A percentile compares a stretch with the other conserved stretches of the same genome.
These are phyloP conservation scores for Pichia sp. DNA, from an alignment of 1,139 yeast species.

Conservation along the genomic window DNA sequence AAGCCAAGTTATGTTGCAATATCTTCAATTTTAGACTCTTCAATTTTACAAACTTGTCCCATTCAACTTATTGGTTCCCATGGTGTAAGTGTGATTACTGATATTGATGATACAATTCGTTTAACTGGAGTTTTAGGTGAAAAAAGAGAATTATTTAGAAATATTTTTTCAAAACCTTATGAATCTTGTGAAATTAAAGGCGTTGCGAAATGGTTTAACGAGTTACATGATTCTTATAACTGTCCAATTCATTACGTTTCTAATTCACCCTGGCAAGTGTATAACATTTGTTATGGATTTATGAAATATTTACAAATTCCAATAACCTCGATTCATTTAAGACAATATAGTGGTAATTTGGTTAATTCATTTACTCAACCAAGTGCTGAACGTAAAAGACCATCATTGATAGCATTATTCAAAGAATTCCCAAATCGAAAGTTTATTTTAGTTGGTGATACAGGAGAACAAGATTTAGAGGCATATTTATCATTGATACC, in stretches of 20 bases:
- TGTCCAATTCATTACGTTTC: slow-evolving; percentile 78
- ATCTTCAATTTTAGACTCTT: slow-evolving; percentile 38
- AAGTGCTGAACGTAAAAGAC: slow-evolving; percentile 70
- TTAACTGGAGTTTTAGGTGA: slow-evolving; percentile 86
- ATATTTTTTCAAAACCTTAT: slow-evolving; percentile 62
- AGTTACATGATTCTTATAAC: slow-evolving; percentile 28
- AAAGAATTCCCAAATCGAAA: slow-evolving; percentile 69
- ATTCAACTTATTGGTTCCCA: slow-evolving; percentile 36
- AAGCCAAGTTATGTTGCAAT: slow-evolving; percentile 46
- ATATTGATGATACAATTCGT: slow-evolving; percentile 91
- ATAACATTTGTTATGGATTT: slow-evolving; percentile 56
- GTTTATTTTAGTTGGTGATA: slow-evolving; percentile 85
- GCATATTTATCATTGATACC: slow-evolving; percentile 74
- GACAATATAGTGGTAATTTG: slow-evolving; percentile 79
- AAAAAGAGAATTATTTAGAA: slow-evolving; percentile 72
- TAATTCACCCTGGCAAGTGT: slow-evolving; percentile 91
- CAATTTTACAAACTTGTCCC: slow-evolving; percentile 42
- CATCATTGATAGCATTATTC: slow-evolving; percentile 56
- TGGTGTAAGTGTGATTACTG: slow-evolving; percentile 77
- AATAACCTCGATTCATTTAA: slow-evolving; percentile 69
- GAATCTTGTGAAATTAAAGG: slow-evolving; percentile 65
- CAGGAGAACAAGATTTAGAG: slow-evolving; percentile 93
- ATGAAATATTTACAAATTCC: slow-evolving; percentile 56
- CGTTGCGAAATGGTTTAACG: slow-evolving; percentile 63
- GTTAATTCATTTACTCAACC: slow-evolving; percentile 81